Evolutionary conservation across 163 green algal genomes (phyloP).

Genomic region (Scenedesmus sp.): DNA sequence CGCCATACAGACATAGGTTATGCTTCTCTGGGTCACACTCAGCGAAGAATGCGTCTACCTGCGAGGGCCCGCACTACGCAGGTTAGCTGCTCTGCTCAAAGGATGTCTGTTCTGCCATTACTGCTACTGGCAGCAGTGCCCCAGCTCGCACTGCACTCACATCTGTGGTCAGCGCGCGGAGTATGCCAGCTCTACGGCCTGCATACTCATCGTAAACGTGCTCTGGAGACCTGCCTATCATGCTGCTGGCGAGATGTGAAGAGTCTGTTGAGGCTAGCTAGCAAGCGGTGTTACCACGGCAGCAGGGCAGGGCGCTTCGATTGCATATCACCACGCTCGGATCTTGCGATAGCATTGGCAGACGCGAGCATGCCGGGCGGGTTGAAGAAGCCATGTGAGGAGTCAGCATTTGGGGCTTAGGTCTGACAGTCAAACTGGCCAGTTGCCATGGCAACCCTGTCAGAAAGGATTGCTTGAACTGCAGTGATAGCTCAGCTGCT

Average conservation of each 20-base stretch:
- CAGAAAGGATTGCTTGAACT: no score
- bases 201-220: constrained; percentile 75
- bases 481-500: no score
- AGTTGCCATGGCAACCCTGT: neutral
- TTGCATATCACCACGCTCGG: neutral
- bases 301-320: neutral
- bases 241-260: neutral
- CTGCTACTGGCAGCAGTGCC: neutral
- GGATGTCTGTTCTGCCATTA: neutral
- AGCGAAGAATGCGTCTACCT: constrained; percentile 85
- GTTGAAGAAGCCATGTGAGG: neutral
- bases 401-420: neutral
- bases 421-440: neutral
- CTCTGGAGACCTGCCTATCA: constrained; percentile 7
- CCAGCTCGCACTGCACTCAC: neutral
- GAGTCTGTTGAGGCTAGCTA: neutral
- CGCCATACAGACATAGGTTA: constrained; percentile 96
- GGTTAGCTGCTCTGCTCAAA: neutral
- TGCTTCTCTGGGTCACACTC: constrained; percentile 92
- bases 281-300: neutral
- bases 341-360: neutral
- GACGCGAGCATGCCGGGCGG: neutral
- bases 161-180: constrained; percentile 79
- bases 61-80: neutral
- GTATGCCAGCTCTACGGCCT: constrained; percentile 75